These are phyloP conservation scores for Fusarium sublunatum DNA, from an alignment of 2,329 filamentous ascomycete genomes.

Conservation along the genomic window DNA sequence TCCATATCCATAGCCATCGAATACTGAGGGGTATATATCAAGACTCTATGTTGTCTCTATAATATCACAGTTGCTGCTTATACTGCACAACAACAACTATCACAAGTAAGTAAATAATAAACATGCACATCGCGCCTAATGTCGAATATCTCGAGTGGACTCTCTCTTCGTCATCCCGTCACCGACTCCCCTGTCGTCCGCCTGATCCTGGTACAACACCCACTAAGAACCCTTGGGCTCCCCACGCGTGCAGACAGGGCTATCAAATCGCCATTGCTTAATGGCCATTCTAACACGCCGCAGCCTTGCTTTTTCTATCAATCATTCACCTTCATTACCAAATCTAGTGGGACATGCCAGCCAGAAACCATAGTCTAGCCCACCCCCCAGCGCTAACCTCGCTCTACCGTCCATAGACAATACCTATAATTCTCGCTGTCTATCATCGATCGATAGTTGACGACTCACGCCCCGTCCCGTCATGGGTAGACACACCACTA, in stretches of 20 bases:
- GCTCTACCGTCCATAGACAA: background rate
- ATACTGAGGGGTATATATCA: too few species aligned
- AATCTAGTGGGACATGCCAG: background rate
- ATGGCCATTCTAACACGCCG: constrained; percentile 15
- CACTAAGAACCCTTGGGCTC: constrained; percentile 32
- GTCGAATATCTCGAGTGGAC: background rate
- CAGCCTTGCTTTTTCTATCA: constrained; percentile 32
- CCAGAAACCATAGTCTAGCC: background rate
- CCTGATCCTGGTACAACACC: constrained; percentile 28
- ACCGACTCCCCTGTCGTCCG: constrained; percentile 27
- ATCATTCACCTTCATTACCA: constrained; percentile 4
- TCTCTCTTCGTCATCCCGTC: constrained; percentile 34
- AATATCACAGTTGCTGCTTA: too few species aligned
- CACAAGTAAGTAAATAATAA: background rate
- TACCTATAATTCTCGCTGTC: constrained; percentile 2
- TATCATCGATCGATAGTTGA: constrained; percentile 13
- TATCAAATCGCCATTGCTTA: constrained; percentile 13
- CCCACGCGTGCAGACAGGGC: constrained; percentile 33
- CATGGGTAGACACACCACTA: constrained; percentile 45
- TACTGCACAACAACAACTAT: too few species aligned
- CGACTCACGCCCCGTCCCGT: constrained; percentile 39
- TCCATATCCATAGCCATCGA: too few species aligned
- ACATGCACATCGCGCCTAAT: background rate
- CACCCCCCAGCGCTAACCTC: background rate
- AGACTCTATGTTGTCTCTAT: too few species aligned